Conservation (phyloP, 305 asterid species). For the Caryopteris hybrid region DNA sequence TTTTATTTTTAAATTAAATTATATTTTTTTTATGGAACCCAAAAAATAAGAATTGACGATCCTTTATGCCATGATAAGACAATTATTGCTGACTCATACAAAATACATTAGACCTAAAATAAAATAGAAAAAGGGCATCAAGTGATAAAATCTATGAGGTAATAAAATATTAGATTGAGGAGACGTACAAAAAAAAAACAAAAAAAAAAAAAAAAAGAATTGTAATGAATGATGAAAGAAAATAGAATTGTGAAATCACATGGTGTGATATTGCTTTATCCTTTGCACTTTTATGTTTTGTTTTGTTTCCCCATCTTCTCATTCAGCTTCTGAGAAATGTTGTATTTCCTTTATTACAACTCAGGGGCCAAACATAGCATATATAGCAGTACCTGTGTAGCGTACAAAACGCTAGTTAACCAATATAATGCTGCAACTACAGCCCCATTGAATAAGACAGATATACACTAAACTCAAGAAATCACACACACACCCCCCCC, state of each 20-base stretch:
- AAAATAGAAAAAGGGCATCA: no score
- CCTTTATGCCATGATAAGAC: no score
- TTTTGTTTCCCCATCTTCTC: not conserved
- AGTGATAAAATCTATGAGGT: no score
- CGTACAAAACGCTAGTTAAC: slow-evolving; percentile 21
- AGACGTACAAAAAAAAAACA: no score
- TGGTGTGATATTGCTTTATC: not conserved
- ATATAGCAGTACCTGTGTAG: slow-evolving; percentile 15
- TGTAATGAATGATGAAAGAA: not conserved
- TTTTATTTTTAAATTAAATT: no score
- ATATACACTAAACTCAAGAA: slow-evolving; percentile 35
- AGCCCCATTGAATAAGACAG: slow-evolving; percentile 39
- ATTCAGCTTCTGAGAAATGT: not conserved
- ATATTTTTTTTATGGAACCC: no score
- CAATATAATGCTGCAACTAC: slow-evolving; percentile 11
- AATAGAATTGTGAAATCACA: not conserved
- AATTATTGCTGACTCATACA: no score
- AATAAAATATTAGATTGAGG: no score
- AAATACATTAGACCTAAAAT: no score
- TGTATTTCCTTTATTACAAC: not conserved
- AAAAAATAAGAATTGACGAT: no score
- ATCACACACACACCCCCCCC: no score
- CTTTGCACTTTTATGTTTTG: not conserved
- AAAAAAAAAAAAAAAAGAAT: no score
- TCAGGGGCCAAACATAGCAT: slow-evolving; percentile 6